phyloP scores from a whole-genome alignment of 2,329 filamentous ascomycete species.

The Emergomyces pasteurianus region DNA sequence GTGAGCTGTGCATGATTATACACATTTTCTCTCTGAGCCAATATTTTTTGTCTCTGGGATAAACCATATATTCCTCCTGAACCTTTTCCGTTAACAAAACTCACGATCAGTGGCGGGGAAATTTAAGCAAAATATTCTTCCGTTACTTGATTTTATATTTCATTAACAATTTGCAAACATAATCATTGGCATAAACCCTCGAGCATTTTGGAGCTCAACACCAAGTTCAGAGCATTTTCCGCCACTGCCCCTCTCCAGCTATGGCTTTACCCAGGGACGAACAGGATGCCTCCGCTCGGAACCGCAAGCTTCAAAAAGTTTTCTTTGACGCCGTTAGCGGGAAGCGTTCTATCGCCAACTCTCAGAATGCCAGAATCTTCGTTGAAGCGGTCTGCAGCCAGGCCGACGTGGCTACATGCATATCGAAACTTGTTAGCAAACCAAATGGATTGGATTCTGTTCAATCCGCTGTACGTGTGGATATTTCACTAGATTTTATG shows the following conservation, averaged over 20 bases:
- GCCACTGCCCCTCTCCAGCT: neutral
- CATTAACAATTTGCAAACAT: neutral
- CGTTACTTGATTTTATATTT: neutral
- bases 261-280: neutral
- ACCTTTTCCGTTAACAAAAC: neutral
- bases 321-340: neutral
- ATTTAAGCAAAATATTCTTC: neutral
- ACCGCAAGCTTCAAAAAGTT: neutral
- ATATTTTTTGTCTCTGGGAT: neutral
- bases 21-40: neutral
- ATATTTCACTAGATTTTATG: constrained; percentile 31
- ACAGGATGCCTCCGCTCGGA: neutral
- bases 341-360: constrained; percentile 8
- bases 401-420: constrained; percentile 29
- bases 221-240: neutral
- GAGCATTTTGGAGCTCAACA: neutral
- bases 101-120: neutral
- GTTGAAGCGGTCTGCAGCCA: constrained; percentile 37
- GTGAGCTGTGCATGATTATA: neutral
- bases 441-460: constrained; percentile 22
- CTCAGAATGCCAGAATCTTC: constrained; percentile 33
- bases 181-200: neutral
- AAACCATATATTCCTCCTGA: neutral
- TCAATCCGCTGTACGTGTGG: constrained; percentile 30
- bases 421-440: constrained; percentile 27